Evolutionary conservation across 2,329 filamentous ascomycete species (phyloP).

Genomic region (Talaromyces rugulosus): DNA sequence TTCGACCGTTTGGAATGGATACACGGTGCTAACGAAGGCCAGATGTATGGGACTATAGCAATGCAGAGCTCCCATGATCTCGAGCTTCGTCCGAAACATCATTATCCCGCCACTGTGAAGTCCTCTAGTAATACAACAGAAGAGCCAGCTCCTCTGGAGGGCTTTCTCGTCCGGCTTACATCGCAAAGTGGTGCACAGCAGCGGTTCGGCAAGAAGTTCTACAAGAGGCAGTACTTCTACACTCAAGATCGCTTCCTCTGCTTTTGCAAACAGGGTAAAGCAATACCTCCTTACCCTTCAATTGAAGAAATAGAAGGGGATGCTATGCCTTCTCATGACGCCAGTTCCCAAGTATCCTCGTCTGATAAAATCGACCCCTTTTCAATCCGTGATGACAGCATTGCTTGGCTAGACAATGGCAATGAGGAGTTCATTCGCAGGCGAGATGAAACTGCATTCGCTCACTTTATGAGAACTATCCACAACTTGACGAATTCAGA

Average conservation of each 20-base stretch:
- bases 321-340: constrained; percentile 50
- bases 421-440: constrained; percentile 43
- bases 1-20: constrained; percentile 68
- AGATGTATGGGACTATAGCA: constrained; percentile 65
- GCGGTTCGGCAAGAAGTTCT: constrained; percentile 57
- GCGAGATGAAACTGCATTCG: constrained; percentile 56
- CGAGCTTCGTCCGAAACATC: constrained; percentile 60
- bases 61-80: constrained; percentile 65
- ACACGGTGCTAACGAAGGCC: constrained; percentile 60
- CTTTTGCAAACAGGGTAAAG: constrained; percentile 58
- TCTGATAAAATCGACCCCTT: constrained; percentile 61
- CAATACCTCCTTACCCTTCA: constrained; percentile 57
- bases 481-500: constrained; percentile 58
- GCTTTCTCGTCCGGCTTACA: constrained; percentile 62
- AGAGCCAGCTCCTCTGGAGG: constrained; percentile 61
- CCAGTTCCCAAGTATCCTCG: constrained; percentile 55
- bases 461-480: constrained; percentile 55
- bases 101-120: constrained; percentile 55
- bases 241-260: constrained; percentile 60
- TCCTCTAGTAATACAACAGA: constrained; percentile 40
- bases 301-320: constrained; percentile 43
- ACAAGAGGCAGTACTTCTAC: constrained; percentile 63
- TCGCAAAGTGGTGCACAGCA: constrained; percentile 58
- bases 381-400: constrained; percentile 48
- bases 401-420: constrained; percentile 54